These are phyloP conservation scores for Exophiala xenobiotica DNA, from an alignment of 2,329 filamentous ascomycete genomes.

Conservation along the genomic window DNA sequence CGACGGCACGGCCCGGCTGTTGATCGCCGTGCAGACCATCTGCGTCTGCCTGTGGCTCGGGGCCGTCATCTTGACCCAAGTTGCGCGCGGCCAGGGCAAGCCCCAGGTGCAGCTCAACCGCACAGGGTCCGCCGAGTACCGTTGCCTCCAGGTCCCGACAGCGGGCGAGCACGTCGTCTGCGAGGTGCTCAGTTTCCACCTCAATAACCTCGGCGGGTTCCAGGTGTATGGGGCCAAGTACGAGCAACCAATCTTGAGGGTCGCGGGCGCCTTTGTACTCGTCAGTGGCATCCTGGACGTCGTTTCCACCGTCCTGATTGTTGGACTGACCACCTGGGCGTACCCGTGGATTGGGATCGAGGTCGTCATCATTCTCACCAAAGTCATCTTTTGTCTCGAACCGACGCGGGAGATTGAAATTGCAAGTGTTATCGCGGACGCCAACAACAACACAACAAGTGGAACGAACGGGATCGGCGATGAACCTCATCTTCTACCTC, in stretches of 20 bases:
- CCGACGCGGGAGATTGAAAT: slow-evolving; percentile 8
- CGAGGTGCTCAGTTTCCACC: slow-evolving; percentile 4
- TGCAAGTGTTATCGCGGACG: not conserved
- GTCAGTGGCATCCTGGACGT: slow-evolving; percentile 1
- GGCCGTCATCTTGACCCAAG: not conserved
- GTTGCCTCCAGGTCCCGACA: slow-evolving; percentile 8
- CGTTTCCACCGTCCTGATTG: slow-evolving; percentile 7
- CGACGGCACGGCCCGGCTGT: not conserved
- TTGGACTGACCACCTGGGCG: slow-evolving; percentile 4
- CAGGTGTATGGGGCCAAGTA: slow-evolving; percentile 6
- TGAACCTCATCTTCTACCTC: not conserved
- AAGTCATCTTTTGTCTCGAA: slow-evolving; percentile 7
- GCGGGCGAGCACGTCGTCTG: not conserved
- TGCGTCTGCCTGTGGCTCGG: slow-evolving; percentile 4
- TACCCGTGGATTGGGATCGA: slow-evolving; percentile 7
- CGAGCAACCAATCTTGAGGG: slow-evolving; percentile 3
- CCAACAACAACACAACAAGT: not conserved
- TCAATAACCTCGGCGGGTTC: slow-evolving; percentile 5
- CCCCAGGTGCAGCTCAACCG: slow-evolving; percentile 3
- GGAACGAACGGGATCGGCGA: not conserved
- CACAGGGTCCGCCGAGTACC: slow-evolving; percentile 2
- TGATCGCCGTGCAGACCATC: slow-evolving; percentile 4
- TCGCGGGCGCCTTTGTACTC: slow-evolving; percentile 5
- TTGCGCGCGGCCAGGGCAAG: slow-evolving; percentile 5
- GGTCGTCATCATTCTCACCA: slow-evolving; percentile 7